A percentile compares a stretch with the other conserved stretches of the same genome.
Conservation (phyloP, 2,329 filamentous ascomycete genomes). For the Xenoacremonium recifei region DNA sequence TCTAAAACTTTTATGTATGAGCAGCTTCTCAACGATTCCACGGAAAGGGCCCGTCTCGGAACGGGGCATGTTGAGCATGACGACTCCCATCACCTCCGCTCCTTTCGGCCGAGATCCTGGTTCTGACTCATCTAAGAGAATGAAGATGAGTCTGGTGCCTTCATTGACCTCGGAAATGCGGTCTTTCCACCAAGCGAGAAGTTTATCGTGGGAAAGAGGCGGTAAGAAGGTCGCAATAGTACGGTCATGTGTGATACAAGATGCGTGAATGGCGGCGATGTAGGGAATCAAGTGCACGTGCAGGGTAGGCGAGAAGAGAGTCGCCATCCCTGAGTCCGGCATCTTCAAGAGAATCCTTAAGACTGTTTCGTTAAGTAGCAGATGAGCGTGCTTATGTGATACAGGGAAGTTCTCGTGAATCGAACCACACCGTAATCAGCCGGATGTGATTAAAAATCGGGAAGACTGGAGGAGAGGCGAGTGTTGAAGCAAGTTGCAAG, state of each 20-base stretch:
- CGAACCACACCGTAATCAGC: no score
- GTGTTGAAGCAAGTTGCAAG: background rate
- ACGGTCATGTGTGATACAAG: constrained; percentile 57
- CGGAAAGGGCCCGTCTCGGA: constrained; percentile 57
- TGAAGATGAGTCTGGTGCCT: constrained; percentile 49
- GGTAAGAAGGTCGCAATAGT: constrained; percentile 58
- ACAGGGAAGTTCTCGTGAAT: no score
- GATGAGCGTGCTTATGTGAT: no score
- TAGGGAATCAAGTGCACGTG: constrained; percentile 55
- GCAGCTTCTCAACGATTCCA: constrained; percentile 55
- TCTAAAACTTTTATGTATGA: constrained; percentile 52
- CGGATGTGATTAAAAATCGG: no score
- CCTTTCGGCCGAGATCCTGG: constrained; percentile 36
- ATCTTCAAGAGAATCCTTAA: constrained; percentile 21
- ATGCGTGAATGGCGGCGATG: constrained; percentile 56
- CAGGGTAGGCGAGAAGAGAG: constrained; percentile 41
- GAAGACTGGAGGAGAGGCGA: background rate
- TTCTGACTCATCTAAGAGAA: constrained; percentile 44
- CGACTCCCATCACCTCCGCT: constrained; percentile 52
- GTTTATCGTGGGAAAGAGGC: constrained; percentile 55
- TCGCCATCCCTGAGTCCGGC: constrained; percentile 33
- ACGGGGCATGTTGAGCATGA: constrained; percentile 50
- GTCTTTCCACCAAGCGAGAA: constrained; percentile 57
- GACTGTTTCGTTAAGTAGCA: no score
- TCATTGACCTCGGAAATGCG: constrained; percentile 46